phyloP scores from a whole-genome alignment of 495 filamentous ascomycete species.

The Aeminium ludgeri region DNA sequence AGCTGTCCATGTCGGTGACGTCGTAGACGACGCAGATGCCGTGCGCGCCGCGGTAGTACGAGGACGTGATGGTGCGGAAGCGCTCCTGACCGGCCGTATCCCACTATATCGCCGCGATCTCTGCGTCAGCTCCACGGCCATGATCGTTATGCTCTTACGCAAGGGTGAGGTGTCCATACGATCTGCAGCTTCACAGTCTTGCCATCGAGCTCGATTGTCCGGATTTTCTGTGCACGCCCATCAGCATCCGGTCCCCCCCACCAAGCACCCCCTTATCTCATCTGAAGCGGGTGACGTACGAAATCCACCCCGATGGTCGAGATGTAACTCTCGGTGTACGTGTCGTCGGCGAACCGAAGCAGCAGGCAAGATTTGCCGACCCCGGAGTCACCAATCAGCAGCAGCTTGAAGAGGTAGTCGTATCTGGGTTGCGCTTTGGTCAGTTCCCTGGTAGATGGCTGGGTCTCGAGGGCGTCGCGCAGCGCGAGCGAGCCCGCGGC shows the following conservation, averaged over 20 bases:
- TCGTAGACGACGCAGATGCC: conserved; percentile 99
- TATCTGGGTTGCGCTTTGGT: conserved; percentile 46
- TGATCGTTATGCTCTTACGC: conserved; percentile 6
- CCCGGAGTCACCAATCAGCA: conserved; percentile 98
- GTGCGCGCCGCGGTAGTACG: conserved; percentile 96
- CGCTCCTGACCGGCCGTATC: conserved; percentile 97
- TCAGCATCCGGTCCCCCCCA: not conserved
- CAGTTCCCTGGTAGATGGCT: not conserved
- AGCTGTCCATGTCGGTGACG: conserved; percentile 99
- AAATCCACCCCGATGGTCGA: conserved; percentile 99
- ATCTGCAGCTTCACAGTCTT: conserved; percentile 99
- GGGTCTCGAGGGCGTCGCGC: not conserved
- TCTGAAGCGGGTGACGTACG: conserved; percentile 38
- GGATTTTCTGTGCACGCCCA: conserved; percentile 65
- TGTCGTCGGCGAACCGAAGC: conserved; percentile 95
- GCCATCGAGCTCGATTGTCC: conserved; percentile 95
- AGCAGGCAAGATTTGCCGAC: conserved; percentile 99
- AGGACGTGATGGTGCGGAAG: conserved; percentile 98
- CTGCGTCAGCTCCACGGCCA: not conserved
- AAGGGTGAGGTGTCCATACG: conserved; percentile 37
- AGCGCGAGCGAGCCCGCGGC: not conserved
- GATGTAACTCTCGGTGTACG: conserved; percentile 99
- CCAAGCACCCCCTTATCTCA: not conserved
- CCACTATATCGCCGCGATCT: conserved; percentile 43
- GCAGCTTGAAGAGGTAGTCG: conserved; percentile 99